Percentiles rank a stretch among this genome's conserved stretches.
phyloP scores from a whole-genome alignment of 2,329 filamentous ascomycete species.

The Hymenoscyphus albidus region DNA sequence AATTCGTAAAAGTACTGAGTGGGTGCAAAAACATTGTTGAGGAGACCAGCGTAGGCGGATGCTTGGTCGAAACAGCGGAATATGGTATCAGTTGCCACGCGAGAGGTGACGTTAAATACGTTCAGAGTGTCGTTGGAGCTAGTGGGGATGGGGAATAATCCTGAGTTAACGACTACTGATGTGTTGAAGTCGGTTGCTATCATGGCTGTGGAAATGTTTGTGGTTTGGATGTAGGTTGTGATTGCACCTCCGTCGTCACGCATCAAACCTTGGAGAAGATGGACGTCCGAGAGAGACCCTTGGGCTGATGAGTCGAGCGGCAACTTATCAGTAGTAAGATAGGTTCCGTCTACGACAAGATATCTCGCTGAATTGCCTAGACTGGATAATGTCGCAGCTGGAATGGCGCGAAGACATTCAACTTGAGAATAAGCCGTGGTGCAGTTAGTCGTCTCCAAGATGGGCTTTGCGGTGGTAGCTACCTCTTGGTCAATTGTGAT shows the following conservation, averaged over 20 bases:
- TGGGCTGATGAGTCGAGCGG: conserved; percentile 13
- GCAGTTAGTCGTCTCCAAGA: conserved; percentile 23
- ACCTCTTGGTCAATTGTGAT: conserved; percentile 19
- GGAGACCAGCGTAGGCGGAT: conserved; percentile 28
- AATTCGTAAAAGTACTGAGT: conserved; percentile 36
- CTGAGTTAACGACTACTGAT: conserved; percentile 10
- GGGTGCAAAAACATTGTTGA: conserved; percentile 30
- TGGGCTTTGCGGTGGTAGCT: conserved; percentile 13
- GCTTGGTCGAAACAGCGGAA: conserved; percentile 34
- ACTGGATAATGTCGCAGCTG: conserved; percentile 15
- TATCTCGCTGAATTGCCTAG: conserved; percentile 16
- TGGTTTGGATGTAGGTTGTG: conserved; percentile 23
- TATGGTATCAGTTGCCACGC: conserved; percentile 31
- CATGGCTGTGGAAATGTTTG: conserved; percentile 16
- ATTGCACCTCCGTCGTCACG: conserved; percentile 35
- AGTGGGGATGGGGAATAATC: conserved; percentile 21
- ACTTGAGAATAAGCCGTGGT: conserved; percentile 19
- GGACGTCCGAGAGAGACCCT: conserved; percentile 22
- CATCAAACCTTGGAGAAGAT: conserved; percentile 33
- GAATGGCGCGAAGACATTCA: conserved; percentile 21
- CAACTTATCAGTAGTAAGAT: conserved; percentile 25
- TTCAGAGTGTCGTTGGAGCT: conserved; percentile 21
- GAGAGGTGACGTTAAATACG: conserved; percentile 34
- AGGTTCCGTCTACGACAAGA: conserved; percentile 32
- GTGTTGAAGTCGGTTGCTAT: conserved; percentile 15